phyloP scores from a whole-genome alignment of 306 rosid species.

The Vigna unguiculata region DNA sequence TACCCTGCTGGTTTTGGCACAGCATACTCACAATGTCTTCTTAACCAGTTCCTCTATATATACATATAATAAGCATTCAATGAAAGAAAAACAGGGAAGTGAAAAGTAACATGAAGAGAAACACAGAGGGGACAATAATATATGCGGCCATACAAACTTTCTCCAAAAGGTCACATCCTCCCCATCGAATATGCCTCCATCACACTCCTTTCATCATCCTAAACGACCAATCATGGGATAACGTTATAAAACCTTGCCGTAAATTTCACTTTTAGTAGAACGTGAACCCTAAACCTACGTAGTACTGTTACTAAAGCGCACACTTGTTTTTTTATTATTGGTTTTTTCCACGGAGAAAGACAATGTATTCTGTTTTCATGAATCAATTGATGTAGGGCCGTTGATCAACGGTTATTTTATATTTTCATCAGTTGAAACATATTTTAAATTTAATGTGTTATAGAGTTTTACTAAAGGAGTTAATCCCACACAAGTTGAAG shows the following conservation, averaged over 20 bases:
- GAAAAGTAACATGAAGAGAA: not conserved
- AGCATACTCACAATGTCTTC: not conserved
- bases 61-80: conserved; percentile 26
- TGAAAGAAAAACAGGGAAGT: conserved; percentile 21
- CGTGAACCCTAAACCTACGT: conserved; percentile 29
- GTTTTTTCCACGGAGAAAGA: not conserved
- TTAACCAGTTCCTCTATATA: not conserved
- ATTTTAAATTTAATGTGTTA: not conserved
- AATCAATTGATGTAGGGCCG: not conserved
- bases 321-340: not conserved
- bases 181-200: conserved; percentile 49
- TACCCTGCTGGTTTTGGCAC: conserved; percentile 7
- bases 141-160: not conserved
- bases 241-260: conserved; percentile 1
- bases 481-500: no score
- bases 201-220: conserved; percentile 39
- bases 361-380: conserved; percentile 35
- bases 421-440: not conserved
- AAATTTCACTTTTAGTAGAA: not conserved
- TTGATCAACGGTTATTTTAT: not conserved
- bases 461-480: no score
- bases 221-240: conserved; percentile 28
- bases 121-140: conserved; percentile 10
- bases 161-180: conserved; percentile 34
- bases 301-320: not conserved